Conservation (phyloP, 2,329 filamentous ascomycete genomes). For the Mariannaea sp. region DNA sequence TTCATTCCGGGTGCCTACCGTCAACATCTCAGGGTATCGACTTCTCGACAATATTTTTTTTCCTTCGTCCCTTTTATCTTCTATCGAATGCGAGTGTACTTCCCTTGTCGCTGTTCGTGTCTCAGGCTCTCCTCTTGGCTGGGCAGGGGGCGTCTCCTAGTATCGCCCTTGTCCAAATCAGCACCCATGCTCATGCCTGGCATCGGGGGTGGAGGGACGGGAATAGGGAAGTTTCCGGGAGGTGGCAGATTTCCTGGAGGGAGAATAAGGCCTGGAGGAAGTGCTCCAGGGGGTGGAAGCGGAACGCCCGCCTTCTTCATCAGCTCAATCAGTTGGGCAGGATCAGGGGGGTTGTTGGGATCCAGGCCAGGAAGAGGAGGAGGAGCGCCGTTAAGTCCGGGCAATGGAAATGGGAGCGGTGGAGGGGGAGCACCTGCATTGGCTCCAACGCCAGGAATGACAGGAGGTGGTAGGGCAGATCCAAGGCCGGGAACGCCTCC, state of each 20-base stretch:
- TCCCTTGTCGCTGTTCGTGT: constrained; percentile 71
- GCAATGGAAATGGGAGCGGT: constrained; percentile 60
- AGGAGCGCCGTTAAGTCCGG: constrained; percentile 52
- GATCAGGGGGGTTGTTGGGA: constrained; percentile 63
- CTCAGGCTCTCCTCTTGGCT: constrained; percentile 83
- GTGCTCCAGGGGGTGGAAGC: constrained; percentile 57
- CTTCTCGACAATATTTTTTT: constrained; percentile 5
- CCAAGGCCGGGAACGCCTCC: constrained; percentile 49
- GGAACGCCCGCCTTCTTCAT: constrained; percentile 69
- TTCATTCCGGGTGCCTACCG: constrained; percentile 22
- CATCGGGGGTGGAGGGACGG: constrained; percentile 47
- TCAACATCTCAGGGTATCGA: constrained; percentile 35
- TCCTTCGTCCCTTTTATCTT: neutral
- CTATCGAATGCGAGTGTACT: constrained; percentile 61
- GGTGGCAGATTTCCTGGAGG: constrained; percentile 46
- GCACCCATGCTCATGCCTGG: constrained; percentile 41
- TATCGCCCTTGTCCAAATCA: constrained; percentile 38
- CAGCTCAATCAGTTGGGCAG: constrained; percentile 65
- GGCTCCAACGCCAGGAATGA: constrained; percentile 57
- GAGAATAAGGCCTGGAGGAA: constrained; percentile 52
- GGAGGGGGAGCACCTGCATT: constrained; percentile 48
- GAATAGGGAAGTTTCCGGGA: constrained; percentile 42
- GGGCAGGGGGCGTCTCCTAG: constrained; percentile 68
- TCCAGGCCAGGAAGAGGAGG: constrained; percentile 61
- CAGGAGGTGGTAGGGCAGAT: constrained; percentile 49